Base-by-base conservation (phyloP, 129 eudicot species). In the Rutidosis leptorrhynchoides region DNA sequence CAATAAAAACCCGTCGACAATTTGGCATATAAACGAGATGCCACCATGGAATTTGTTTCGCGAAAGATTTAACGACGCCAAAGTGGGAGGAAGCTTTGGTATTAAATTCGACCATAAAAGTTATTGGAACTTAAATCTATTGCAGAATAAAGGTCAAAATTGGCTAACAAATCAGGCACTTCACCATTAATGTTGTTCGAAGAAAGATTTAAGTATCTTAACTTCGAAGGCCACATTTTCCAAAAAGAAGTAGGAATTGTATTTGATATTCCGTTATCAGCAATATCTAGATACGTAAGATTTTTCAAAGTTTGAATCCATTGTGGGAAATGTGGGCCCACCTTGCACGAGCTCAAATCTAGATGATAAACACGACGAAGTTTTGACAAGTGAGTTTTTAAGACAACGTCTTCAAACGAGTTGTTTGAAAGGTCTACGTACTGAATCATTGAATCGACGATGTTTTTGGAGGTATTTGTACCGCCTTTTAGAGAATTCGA, bases 321-420 rank as follows among this genome's bases (percentile, higher is more conserved):
- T 7, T 27, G 28, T 0, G 86, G 90, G 56, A 81, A 81, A 23
- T 15, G 19, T 20, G 82, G 80, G 6, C 90, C 86, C 35, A 81
- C 55, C 43, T 64, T 73, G 65, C 87, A 78, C 7, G 64, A 16
- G 23, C 55, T 43, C 51, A 84, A 28, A 30, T 43, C 67, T 25
- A 73, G 1, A 55, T 15, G 45, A 28, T 28, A 16, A 15, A 63
- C 20, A 55, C 37, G 27, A 20, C 56, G 20, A 4, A 52, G 45
- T 48, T 67, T 78, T 12, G 24, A 62, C 54, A 73, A n/a, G 11
- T 65, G 67, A 16, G 12, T 52, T 54, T 33, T n/a, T 1, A 40
- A 32, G 63, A 62, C 30, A 27, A 69, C 19, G 1, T 58, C 65
- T 27, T 35, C 23, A 7, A 72, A 27, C 7, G 65, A 60, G 65